Conservation (phyloP, 2,329 filamentous ascomycete species). For the Alternaria sp. region DNA sequence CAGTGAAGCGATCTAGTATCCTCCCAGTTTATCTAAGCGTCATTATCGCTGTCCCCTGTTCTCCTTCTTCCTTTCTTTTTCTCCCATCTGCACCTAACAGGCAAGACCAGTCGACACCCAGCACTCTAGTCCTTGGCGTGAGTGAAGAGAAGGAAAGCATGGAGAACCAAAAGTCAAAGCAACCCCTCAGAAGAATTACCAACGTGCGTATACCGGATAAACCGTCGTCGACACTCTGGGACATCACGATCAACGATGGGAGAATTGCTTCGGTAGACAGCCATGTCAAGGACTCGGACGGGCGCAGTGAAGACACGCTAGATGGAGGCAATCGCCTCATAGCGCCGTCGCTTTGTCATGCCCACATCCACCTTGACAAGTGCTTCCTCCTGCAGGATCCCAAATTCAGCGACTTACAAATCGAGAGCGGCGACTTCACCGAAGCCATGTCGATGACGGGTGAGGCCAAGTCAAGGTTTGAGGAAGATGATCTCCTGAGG, state of each 20-base stretch:
- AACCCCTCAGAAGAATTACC: slow-evolving; percentile 35
- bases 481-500: slow-evolving; percentile 65
- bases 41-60: slow-evolving; percentile 14
- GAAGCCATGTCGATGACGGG: slow-evolving; percentile 68
- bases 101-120: background rate
- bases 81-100: too few species aligned
- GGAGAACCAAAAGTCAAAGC: slow-evolving; percentile 11
- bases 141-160: slow-evolving; percentile 4
- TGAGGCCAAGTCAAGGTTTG: slow-evolving; percentile 69
- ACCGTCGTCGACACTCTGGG: slow-evolving; percentile 43
- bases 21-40: slow-evolving; percentile 14
- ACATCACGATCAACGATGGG: slow-evolving; percentile 44
- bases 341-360: slow-evolving; percentile 69
- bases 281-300: slow-evolving; percentile 23
- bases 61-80: slow-evolving; percentile 36
- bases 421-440: slow-evolving; percentile 66
- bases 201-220: slow-evolving; percentile 45
- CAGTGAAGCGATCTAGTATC: slow-evolving; percentile 9
- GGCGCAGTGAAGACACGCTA: slow-evolving; percentile 44
- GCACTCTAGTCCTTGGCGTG: background rate
- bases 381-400: slow-evolving; percentile 66
- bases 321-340: slow-evolving; percentile 53
- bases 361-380: slow-evolving; percentile 76
- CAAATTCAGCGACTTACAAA: slow-evolving; percentile 66
- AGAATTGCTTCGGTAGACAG: slow-evolving; percentile 42